These are phyloP conservation scores for Taiozyma sp. DNA, from an alignment of 1,139 yeast genomes.

Conservation along the genomic window DNA sequence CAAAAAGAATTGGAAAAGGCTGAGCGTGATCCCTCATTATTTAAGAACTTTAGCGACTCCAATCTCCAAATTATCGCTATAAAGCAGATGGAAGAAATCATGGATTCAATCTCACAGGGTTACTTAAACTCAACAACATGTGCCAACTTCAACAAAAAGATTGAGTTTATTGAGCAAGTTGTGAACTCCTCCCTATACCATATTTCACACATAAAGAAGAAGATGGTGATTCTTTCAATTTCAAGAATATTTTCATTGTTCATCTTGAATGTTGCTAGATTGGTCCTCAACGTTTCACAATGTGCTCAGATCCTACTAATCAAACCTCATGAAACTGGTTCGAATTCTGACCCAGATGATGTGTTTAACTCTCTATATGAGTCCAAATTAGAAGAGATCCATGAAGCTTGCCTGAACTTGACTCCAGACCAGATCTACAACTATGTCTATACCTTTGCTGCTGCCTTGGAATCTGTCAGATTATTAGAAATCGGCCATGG, in stretches of 20 bases:
- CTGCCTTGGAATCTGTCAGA: constrained; percentile 19
- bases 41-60: constrained; percentile 18
- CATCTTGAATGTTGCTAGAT: constrained; percentile 24
- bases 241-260: constrained; percentile 28
- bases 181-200: constrained; percentile 20
- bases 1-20: constrained; percentile 12
- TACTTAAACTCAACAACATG: constrained; percentile 23
- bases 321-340: constrained; percentile 24
- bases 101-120: constrained; percentile 29
- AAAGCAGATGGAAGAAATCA: constrained; percentile 28
- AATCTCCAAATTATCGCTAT: constrained; percentile 24
- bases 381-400: constrained; percentile 22
- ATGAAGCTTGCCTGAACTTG: constrained; percentile 9
- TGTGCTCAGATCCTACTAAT: constrained; percentile 26
- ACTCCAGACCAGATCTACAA: constrained; percentile 14
- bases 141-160: constrained; percentile 20
- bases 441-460: constrained; percentile 13
- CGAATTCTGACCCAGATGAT: constrained; percentile 21
- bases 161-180: constrained; percentile 17
- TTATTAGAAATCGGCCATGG: constrained; percentile 20
- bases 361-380: constrained; percentile 22
- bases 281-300: constrained; percentile 25
- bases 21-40: constrained; percentile 2
- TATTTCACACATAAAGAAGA: constrained; percentile 21
- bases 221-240: constrained; percentile 29